phyloP scores from a whole-genome alignment of 2,329 filamentous ascomycete species.

The Claviceps pazoutovae region DNA sequence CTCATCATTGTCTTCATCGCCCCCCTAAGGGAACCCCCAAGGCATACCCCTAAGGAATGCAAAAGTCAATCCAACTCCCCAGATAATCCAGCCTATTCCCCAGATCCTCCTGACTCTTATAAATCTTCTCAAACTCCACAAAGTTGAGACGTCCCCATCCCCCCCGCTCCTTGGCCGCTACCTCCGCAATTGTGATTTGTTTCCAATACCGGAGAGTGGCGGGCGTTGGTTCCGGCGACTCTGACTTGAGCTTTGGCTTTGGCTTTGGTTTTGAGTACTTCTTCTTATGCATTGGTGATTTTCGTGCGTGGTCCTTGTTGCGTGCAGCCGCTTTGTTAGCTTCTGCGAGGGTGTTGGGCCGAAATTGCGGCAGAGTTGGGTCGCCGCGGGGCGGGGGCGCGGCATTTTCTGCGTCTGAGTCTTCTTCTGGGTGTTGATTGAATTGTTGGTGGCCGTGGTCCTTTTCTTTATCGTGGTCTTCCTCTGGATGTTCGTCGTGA shows the following conservation, averaged over 20 bases:
- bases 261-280: neutral
- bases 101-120: slow-evolving; percentile 50
- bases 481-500: slow-evolving; percentile 9
- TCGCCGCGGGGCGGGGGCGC: slow-evolving; percentile 27
- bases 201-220: slow-evolving; percentile 34
- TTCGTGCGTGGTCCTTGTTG: neutral
- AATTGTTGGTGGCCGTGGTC: neutral
- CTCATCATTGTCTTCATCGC: neutral
- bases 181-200: slow-evolving; percentile 49
- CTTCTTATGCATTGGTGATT: neutral
- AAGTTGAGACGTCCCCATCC: slow-evolving; percentile 68
- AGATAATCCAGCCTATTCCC: slow-evolving; percentile 63
- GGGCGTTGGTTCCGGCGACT: slow-evolving; percentile 11
- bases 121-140: slow-evolving; percentile 64
- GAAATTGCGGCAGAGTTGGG: slow-evolving; percentile 55
- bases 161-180: slow-evolving; percentile 55
- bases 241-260: no score
- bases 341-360: slow-evolving; percentile 34
- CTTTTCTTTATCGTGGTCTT: slow-evolving; percentile 3
- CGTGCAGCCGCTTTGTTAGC: slow-evolving; percentile 7
- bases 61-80: slow-evolving; percentile 81
- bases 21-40: neutral
- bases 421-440: neutral
- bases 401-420: slow-evolving; percentile 12
- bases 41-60: slow-evolving; percentile 37